A percentile compares a stretch with the other conserved stretches of the same genome.
Conservation (phyloP, 2,329 filamentous ascomycete genomes). For the Drechslera avenae region DNA sequence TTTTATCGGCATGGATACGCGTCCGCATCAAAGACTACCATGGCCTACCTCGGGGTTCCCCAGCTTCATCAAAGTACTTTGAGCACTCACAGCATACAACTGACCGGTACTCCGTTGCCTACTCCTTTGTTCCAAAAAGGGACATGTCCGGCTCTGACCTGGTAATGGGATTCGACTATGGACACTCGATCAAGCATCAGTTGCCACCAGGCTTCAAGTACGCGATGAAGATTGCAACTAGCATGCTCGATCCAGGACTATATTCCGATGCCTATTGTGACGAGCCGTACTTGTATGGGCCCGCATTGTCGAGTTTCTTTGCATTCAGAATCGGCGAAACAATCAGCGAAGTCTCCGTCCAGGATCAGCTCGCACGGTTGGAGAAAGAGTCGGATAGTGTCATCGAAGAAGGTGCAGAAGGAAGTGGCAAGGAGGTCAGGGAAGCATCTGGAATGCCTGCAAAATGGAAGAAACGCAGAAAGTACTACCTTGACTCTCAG, state of each 20-base stretch:
- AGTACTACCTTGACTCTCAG: conserved; percentile 47
- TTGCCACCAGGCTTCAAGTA: conserved; percentile 46
- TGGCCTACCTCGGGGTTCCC: conserved; percentile 40
- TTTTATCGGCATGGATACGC: conserved; percentile 40
- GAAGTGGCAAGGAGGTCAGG: conserved; percentile 43
- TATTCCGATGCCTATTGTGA: conserved; percentile 46
- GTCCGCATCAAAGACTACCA: conserved; percentile 46
- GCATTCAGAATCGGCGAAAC: conserved; percentile 40
- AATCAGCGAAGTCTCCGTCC: conserved; percentile 16
- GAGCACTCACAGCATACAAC: conserved; percentile 37
- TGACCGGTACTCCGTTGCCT: conserved; percentile 46
- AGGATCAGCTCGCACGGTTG: conserved; percentile 32
- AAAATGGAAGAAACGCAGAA: conserved; percentile 52
- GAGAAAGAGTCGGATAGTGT: conserved; percentile 35
- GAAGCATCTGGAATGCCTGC: conserved; percentile 42
- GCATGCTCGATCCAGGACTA: conserved; percentile 44
- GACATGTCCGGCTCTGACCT: conserved; percentile 38
- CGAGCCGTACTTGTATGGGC: conserved; percentile 46
- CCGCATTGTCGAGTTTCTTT: conserved; percentile 44
- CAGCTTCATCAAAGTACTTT: conserved; percentile 40
- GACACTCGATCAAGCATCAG: conserved; percentile 43
- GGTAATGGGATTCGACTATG: conserved; percentile 47
- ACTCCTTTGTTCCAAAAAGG: conserved; percentile 45
- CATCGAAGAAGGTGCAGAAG: conserved; percentile 50
- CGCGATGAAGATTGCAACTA: conserved; percentile 46